phyloP scores from a whole-genome alignment of 2,329 filamentous ascomycete genomes.

The Basipetospora chlamydospora region DNA sequence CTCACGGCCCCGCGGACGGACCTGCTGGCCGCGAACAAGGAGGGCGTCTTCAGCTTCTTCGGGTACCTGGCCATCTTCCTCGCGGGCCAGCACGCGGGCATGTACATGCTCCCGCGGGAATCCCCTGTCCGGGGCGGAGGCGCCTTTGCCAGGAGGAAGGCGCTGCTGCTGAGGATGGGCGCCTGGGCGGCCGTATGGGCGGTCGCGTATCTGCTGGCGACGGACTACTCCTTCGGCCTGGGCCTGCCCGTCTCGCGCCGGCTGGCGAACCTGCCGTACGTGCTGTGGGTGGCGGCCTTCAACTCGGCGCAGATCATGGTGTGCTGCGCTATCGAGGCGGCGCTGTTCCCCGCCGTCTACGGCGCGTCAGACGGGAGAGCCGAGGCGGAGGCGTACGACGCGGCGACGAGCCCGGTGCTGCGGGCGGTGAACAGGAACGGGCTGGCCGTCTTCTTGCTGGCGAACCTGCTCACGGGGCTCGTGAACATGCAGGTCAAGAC shows the following conservation, averaged over 20 bases:
- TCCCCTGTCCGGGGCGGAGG: slow-evolving; percentile 27
- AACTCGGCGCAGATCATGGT: slow-evolving; percentile 71
- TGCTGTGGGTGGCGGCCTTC: slow-evolving; percentile 85
- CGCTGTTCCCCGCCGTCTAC: slow-evolving; percentile 63
- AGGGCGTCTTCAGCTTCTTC: slow-evolving; percentile 88
- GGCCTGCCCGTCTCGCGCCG: slow-evolving; percentile 70
- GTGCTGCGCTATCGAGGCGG: slow-evolving; percentile 63
- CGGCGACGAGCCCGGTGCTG: slow-evolving; percentile 69
- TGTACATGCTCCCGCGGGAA: slow-evolving; percentile 57
- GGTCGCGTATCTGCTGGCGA: slow-evolving; percentile 53
- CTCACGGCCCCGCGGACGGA: slow-evolving; percentile 66
- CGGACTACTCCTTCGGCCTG: slow-evolving; percentile 54
- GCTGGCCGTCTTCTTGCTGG: slow-evolving; percentile 67
- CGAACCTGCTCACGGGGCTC: slow-evolving; percentile 77
- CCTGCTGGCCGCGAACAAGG: slow-evolving; percentile 77
- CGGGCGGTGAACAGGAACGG: slow-evolving; percentile 81
- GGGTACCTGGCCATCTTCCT: slow-evolving; percentile 95
- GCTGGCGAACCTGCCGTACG: slow-evolving; percentile 83
- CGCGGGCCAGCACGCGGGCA: slow-evolving; percentile 70
- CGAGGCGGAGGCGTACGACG: slow-evolving; percentile 49
- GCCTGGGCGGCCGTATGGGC: slow-evolving; percentile 56
- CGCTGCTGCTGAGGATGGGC: slow-evolving; percentile 48
- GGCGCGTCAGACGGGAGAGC: slow-evolving; percentile 36
- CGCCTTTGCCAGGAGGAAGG: slow-evolving; percentile 33
- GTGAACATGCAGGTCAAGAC: slow-evolving; percentile 83